phyloP scores from a whole-genome alignment of 106 monocot genomes.

The Dioscorea zingiberensis region DNA sequence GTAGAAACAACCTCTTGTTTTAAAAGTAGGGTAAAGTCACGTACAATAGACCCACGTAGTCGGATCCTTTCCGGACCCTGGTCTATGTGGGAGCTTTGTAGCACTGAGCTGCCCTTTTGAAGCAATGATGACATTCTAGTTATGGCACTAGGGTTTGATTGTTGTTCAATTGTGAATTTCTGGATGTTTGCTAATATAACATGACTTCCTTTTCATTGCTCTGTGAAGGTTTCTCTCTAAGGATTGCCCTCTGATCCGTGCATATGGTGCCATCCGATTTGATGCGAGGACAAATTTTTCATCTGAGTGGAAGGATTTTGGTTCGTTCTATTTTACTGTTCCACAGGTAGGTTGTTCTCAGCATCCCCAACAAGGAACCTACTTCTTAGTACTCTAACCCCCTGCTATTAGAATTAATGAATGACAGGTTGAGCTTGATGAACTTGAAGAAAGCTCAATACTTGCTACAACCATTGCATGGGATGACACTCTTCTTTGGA shows the following conservation, averaged over 20 bases:
- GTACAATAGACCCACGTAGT: no score
- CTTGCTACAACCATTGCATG: constrained; percentile 87
- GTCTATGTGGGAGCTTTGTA: no score
- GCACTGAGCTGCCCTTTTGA: no score
- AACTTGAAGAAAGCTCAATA: constrained; percentile 69
- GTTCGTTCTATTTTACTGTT: constrained; percentile 82
- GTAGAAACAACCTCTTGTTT: no score
- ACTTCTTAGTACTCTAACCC: constrained; percentile 21
- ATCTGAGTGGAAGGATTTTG: constrained; percentile 75
- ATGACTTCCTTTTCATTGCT: not conserved
- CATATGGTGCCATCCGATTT: constrained; percentile 91
- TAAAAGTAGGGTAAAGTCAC: no score
- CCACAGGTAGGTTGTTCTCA: constrained; percentile 60
- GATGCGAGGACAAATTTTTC: constrained; percentile 63
- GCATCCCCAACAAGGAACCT: constrained; percentile 6
- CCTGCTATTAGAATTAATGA: constrained; percentile 22
- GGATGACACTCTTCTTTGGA: constrained; percentile 62
- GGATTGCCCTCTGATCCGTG: constrained; percentile 71
- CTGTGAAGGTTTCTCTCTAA: constrained; percentile 71
- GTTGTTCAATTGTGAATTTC: not conserved
- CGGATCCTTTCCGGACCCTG: no score
- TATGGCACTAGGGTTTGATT: not conserved
- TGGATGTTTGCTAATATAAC: not conserved
- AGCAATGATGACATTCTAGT: not conserved
- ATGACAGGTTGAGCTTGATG: constrained; percentile 93